Conservation (phyloP, 1,139 yeast species). For the Spencermartinsiella ligniputridi region DNA sequence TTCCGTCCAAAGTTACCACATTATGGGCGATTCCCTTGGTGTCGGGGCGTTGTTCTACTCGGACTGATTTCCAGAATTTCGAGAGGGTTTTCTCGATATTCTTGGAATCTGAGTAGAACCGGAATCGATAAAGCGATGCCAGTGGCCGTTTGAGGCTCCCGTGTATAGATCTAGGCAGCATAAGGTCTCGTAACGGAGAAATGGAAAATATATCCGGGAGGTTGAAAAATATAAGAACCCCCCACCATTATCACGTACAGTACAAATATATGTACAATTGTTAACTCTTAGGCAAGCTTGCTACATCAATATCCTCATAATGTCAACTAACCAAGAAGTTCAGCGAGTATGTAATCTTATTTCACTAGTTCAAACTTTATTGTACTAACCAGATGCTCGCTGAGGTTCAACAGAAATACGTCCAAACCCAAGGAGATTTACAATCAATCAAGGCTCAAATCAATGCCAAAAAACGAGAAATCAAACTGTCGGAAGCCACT, state of each 20-base stretch:
- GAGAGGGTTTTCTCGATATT: slow-evolving; percentile 64
- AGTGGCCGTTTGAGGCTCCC: too few species aligned
- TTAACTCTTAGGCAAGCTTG: too few species aligned
- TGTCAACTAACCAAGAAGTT: not conserved
- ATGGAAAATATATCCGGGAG: too few species aligned
- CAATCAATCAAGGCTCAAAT: slow-evolving; percentile 59
- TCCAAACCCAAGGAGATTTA: slow-evolving; percentile 47
- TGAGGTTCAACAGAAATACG: slow-evolving; percentile 23
- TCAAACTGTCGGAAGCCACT: slow-evolving; percentile 54
- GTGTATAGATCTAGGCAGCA: too few species aligned
- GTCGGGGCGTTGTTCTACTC: slow-evolving; percentile 32
- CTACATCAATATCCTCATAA: too few species aligned
- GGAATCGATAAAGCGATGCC: not conserved
- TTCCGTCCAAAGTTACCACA: slow-evolving; percentile 64
- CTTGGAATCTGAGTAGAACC: slow-evolving; percentile 53
- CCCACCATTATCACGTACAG: too few species aligned
- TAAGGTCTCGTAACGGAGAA: too few species aligned
- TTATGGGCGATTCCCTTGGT: slow-evolving; percentile 28
- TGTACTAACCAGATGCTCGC: slow-evolving; percentile 13
- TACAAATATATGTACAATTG: too few species aligned
- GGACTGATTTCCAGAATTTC: slow-evolving; percentile 83
- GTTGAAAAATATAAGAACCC: too few species aligned
- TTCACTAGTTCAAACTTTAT: not conserved
- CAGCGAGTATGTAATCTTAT: not conserved
- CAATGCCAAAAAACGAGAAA: slow-evolving; percentile 52